Evolutionary conservation across 768 basidiomycete species (phyloP), one percentile per base, ranked within the genome.

Genomic region (Tylopilus sp.): DNA sequence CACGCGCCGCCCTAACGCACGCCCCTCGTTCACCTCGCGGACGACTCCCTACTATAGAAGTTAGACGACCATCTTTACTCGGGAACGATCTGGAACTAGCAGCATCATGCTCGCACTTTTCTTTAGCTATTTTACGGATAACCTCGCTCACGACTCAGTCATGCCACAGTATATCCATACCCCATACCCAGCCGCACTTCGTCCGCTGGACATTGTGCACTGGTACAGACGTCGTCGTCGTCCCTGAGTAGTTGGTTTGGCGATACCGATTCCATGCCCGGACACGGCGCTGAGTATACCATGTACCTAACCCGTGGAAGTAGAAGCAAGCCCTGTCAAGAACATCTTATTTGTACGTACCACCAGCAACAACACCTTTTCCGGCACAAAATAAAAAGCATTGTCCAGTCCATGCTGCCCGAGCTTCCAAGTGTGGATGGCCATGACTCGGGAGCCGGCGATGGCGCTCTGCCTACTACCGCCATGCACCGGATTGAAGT

Each of bases 41-140:
- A 45, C 25, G 48, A 26, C 40, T 43, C 48, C 44, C 46, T 59
- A 30, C 40, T 59, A 57, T 65, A 51, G 65, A 57, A 55, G 33
- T 13, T 45, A n/a, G 19, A n/a, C 17, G 38, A 30, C 50, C 48
- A 12, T 55, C 47, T 52, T 48, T 49, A 19, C 40, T 47, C 19
- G 37, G 40, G 37, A 34, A 22, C n/a, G 36, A 49, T 28, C 31
- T 59, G 31, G 45, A 30, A 45, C 34, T 41, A 34, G 46, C 42
- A 45, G 50, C 45, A 47, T 47, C 45, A 47, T 45, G 36, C 25
- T 30, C 17, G 47, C 34, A 19, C 30, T 24, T 22, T 37, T 34
- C 36, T n/a, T 26, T 26, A 36, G 37, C 43, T 45, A 43, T 38
- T 54, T 45, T 38, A 34, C 51, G 46, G 28, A 46, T 50, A 45